A percentile compares a stretch with the other conserved stretches of the same genome.
phyloP scores from a whole-genome alignment of 169 alveolate genomes.

The Plasmodium gaboni region DNA sequence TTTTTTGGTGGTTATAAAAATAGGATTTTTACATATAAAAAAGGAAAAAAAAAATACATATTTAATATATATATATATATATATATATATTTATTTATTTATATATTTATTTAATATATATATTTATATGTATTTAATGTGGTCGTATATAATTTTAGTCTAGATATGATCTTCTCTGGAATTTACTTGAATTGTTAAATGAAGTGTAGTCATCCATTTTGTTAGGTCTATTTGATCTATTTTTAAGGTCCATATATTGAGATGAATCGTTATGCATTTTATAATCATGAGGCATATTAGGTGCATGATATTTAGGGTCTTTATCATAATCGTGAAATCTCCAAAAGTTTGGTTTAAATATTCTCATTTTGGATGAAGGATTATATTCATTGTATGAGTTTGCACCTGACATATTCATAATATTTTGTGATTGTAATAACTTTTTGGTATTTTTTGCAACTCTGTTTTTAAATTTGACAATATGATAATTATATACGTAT shows the following conservation, averaged over 20 bases:
- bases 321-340: slow-evolving; percentile 45
- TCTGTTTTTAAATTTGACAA: slow-evolving; percentile 55
- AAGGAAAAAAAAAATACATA: too few species aligned
- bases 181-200: slow-evolving; percentile 43
- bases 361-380: slow-evolving; percentile 19
- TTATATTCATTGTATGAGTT: slow-evolving; percentile 32
- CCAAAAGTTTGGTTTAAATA: slow-evolving; percentile 58
- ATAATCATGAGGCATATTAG: slow-evolving; percentile 51
- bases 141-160: slow-evolving; percentile 8
- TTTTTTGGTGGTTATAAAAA: too few species aligned
- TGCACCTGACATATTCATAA: slow-evolving; percentile 56
- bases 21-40: too few species aligned
- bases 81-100: background rate
- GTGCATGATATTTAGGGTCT: slow-evolving; percentile 30
- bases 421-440: slow-evolving; percentile 62
- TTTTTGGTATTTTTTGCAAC: slow-evolving; percentile 65
- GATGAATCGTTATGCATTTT: slow-evolving; percentile 52
- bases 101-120: background rate
- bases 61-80: too few species aligned
- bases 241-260: slow-evolving; percentile 42
- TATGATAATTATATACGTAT: slow-evolving; percentile 61
- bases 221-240: slow-evolving; percentile 17
- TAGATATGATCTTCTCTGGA: slow-evolving; percentile 58
- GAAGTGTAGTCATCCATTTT: slow-evolving; percentile 61
- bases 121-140: too few species aligned